Evolutionary conservation across 2,329 filamentous ascomycete genomes (phyloP), one percentile per base, ranked within the genome.

Genomic region (Fonsecaea monophora): DNA sequence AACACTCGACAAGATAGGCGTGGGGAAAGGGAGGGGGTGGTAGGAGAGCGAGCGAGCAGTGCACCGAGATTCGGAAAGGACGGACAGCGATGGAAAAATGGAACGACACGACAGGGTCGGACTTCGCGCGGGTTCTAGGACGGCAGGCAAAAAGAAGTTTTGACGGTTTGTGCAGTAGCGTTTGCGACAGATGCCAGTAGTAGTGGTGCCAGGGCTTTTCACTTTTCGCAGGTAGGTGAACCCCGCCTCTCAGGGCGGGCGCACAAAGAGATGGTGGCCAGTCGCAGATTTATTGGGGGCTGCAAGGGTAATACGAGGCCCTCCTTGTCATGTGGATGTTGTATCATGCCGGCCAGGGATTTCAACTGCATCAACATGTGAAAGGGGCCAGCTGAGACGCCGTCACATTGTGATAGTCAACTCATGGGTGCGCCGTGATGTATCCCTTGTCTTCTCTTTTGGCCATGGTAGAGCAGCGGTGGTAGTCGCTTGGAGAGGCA

Each of bases 1-100:
- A 35, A 34, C 53, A 60, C 32, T 32, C 38, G 30, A 60, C 32
- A 25, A 58, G 34, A 56, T 32, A 58, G 53, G 38, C 34, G 54
- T 62, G 38, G 55, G 37, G 25, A 42, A 8, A 15, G 18, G 35
- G 34, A 45, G 45, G 9, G 54, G 15, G 15, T 45, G 21, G 15
- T 57, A 38, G 48, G 55, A 62, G 18, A 50, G 48, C 30, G 38
- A 64, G 55, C 30, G 13, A 42, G 53, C 37, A 48, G 67, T 65
- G 63, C 60, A 69, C 64, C 67, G 67, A 69, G 50, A 69, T 67
- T 69, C 67, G 67, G 64, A 60, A 37, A 38, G 53, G 48, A 38
- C 38, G 54, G 53, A 38, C 12, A 35, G 32, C 21, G 40, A 64
- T 48, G 34, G 38, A 34, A 61, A 55, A 34, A 55, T 34, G 53